These are phyloP conservation scores for Bipolaris oryzae DNA, from an alignment of 2,329 filamentous ascomycete species.

Conservation along the genomic window DNA sequence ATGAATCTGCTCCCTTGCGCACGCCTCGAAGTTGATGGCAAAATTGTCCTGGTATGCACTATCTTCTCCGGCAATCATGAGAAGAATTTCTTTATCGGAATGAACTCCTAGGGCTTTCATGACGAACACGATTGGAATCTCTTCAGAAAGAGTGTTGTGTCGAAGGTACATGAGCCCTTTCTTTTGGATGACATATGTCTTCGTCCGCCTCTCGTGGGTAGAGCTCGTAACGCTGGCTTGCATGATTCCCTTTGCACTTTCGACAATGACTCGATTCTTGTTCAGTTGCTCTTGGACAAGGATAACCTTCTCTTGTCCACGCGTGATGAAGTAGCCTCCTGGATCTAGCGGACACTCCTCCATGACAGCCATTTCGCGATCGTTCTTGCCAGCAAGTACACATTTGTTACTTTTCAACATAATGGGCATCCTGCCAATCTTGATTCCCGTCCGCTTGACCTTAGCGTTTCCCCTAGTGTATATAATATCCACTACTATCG, in stretches of 20 bases:
- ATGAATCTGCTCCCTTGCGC: conserved; percentile 79
- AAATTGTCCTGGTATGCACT: conserved; percentile 93
- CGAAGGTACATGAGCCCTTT: conserved; percentile 88
- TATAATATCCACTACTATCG: conserved; percentile 89
- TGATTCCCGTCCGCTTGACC: conserved; percentile 73
- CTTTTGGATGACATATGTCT: conserved; percentile 93
- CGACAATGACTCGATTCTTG: conserved; percentile 98
- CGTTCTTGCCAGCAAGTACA: conserved; percentile 80
- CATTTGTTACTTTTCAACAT: conserved; percentile 98
- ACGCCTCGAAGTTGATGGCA: conserved; percentile 92
- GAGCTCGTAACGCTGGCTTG: conserved; percentile 92
- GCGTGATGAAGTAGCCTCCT: conserved; percentile 96
- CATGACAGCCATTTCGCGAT: conserved; percentile 86
- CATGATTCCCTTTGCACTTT: conserved; percentile 92
- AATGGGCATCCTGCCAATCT: conserved; percentile 89
- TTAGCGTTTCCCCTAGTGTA: conserved; percentile 82
- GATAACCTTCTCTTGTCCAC: conserved; percentile 98
- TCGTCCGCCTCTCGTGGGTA: conserved; percentile 96
- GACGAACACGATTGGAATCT: conserved; percentile 92
- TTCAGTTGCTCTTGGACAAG: conserved; percentile 97
- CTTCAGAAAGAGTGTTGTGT: conserved; percentile 91
- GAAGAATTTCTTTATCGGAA: conserved; percentile 92
- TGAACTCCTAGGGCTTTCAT: conserved; percentile 93
- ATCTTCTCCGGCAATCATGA: conserved; percentile 87
- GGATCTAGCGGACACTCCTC: conserved; percentile 96